phyloP scores from a whole-genome alignment of 2,329 filamentous ascomycete species.

The Cladophialophora bantiana region DNA sequence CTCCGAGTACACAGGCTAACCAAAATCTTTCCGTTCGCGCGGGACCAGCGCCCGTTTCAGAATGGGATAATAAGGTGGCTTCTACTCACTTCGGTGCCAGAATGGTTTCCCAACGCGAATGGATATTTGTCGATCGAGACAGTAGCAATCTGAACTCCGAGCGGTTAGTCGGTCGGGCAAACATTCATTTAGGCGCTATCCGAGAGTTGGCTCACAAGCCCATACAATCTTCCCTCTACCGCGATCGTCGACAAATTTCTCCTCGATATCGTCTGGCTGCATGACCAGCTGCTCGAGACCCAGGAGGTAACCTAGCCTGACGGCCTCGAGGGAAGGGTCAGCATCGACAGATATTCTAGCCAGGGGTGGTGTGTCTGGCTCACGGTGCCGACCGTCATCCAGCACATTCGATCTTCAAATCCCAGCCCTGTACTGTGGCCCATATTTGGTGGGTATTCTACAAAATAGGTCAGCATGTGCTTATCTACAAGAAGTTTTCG shows the following conservation, averaged over 20 bases:
- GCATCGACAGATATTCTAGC: slow-evolving; percentile 2
- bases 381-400: slow-evolving; percentile 31
- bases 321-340: slow-evolving; percentile 16
- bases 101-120: slow-evolving; percentile 30
- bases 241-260: slow-evolving; percentile 24
- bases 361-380: not conserved
- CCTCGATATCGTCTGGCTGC: slow-evolving; percentile 27
- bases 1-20: too few relatives aligned
- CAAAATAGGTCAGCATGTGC: not conserved
- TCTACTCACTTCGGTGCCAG: slow-evolving; percentile 28
- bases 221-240: slow-evolving; percentile 27
- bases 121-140: slow-evolving; percentile 28
- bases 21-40: not conserved
- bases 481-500: not conserved
- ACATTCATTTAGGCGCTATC: not conserved
- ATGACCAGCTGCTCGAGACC: slow-evolving; percentile 27
- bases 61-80: not conserved
- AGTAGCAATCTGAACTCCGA: slow-evolving; percentile 22
- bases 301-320: slow-evolving; percentile 26
- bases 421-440: slow-evolving; percentile 19
- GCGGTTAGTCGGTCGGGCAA: not conserved
- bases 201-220: slow-evolving; percentile 15
- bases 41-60: not conserved
- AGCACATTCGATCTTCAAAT: slow-evolving; percentile 31
- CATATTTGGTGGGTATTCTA: slow-evolving; percentile 30